These are phyloP conservation scores for Penicillium sp. DNA, from an alignment of 2,329 filamentous ascomycete species.

Conservation along the genomic window DNA sequence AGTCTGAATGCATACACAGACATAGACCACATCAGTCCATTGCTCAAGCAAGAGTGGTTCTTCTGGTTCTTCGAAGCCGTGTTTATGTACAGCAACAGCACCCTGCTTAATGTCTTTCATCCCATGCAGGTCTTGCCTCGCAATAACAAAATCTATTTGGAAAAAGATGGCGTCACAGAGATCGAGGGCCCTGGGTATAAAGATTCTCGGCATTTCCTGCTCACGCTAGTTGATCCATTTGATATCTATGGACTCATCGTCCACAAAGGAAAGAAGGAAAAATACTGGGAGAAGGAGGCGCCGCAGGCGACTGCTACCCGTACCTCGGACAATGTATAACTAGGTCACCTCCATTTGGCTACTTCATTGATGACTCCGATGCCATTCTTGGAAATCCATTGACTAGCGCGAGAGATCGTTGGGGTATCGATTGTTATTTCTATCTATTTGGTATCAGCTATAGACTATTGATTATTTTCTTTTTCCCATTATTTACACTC, in stretches of 20 bases:
- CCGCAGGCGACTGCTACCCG: not conserved
- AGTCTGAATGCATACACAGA: slow-evolving; percentile 37
- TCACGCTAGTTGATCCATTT: slow-evolving; percentile 51
- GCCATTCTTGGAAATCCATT: too few relatives aligned
- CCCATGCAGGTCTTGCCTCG: slow-evolving; percentile 55
- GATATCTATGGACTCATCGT: slow-evolving; percentile 44
- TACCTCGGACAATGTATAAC: not conserved
- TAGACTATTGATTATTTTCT: not conserved
- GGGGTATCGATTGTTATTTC: slow-evolving; percentile 5
- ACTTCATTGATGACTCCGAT: too few relatives aligned
- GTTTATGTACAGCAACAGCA: slow-evolving; percentile 57
- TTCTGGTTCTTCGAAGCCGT: slow-evolving; percentile 60
- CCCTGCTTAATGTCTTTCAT: slow-evolving; percentile 57
- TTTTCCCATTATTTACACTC: not conserved
- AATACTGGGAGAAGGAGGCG: slow-evolving; percentile 42
- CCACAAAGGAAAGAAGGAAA: slow-evolving; percentile 40
- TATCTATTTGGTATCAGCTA: slow-evolving; percentile 1
- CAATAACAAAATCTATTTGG: slow-evolving; percentile 56
- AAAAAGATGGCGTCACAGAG: slow-evolving; percentile 57
- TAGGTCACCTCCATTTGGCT: not conserved
- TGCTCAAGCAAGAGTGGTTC: slow-evolving; percentile 53
- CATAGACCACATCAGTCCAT: slow-evolving; percentile 38
- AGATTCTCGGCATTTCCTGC: slow-evolving; percentile 50
- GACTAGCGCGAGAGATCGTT: not conserved
- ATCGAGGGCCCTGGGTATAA: slow-evolving; percentile 54